Evolutionary conservation across 2,329 filamentous ascomycete genomes (phyloP).

Genomic region (Botryotinia globosa): DNA sequence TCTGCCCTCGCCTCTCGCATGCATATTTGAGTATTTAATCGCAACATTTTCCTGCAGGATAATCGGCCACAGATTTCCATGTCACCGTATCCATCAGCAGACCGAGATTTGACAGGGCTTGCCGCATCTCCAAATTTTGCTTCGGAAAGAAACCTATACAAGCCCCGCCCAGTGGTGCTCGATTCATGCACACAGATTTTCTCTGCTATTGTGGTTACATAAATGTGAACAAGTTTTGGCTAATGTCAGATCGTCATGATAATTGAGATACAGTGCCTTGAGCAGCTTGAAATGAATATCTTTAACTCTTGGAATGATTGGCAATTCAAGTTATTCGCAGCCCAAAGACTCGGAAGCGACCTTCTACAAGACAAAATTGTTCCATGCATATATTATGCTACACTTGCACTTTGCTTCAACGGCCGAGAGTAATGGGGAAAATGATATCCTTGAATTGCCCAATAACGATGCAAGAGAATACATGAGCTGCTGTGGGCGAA

Average conservation of each 20-base stretch:
- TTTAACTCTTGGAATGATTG: background rate
- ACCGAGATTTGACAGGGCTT: background rate
- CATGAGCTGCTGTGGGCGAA: background rate
- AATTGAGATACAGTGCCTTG: background rate
- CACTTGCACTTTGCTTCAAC: slow-evolving; percentile 5
- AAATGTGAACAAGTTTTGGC: background rate
- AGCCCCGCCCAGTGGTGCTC: background rate
- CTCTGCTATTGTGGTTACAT: background rate
- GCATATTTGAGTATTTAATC: background rate
- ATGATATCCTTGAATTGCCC: background rate
- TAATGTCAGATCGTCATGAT: background rate
- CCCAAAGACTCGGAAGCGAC: background rate
- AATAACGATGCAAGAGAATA: background rate
- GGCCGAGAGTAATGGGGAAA: background rate
- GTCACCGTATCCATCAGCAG: slow-evolving; percentile 2
- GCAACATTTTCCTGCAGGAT: background rate
- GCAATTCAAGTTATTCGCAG: background rate
- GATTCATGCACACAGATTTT: background rate
- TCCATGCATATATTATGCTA: slow-evolving; percentile 4
- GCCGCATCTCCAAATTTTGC: background rate
- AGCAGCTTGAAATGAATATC: background rate
- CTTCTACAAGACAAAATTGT: background rate
- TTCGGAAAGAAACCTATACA: background rate
- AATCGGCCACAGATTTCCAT: background rate
- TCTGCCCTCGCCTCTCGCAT: background rate